Evolutionary conservation across 73 alveolate species (phyloP), one percentile per base, ranked within the genome.

Genomic region (Paramecium biaurelia): DNA sequence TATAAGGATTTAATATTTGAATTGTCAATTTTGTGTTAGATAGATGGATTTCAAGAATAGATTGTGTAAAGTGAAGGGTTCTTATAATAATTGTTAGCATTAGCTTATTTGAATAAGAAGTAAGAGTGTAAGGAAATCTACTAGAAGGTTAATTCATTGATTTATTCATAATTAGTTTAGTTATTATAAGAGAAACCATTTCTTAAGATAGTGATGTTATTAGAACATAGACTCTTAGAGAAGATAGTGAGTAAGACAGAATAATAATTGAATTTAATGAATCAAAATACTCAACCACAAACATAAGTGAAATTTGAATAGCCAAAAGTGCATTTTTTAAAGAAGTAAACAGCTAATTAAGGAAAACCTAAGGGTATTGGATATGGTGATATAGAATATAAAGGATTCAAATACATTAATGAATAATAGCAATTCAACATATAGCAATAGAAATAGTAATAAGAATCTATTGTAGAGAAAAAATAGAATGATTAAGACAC

Each of bases 351-450:
- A 5, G 12, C 5, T 18, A 58, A 58, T 58, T 8, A n/a, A 41
- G 90, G 90, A 18, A 79, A 79, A 45, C 76, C 72, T 24, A 79
- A 79, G 24, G 90, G 90, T 38, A 42, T 79, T 38, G 90, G 90
- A 9, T 79, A 79, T 79, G 90, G 90, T 1, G 90, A 79, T 23
- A 47, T n/a, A 5, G 28, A 21, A 15, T 79, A 79, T 45, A 14
- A 38, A 18, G 32, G 20, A 38, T 45, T 20, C 21, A 18, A 47
- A 15, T 47, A 47, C 14, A 47, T 47, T 47, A 47, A 47, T 12
- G 20, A 47, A 9, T 12, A 47, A 47, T n/a, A 47, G 8, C 24
- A 47, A 11, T 10, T 58, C 10, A 58, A 24, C 21, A 12, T 18
- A 20, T 41, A 76, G 18, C 18, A 76, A 30, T 37, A 76, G 15